Percentiles rank a stretch among this genome's conserved stretches.
phyloP scores from a whole-genome alignment of 2,329 filamentous ascomycete genomes.

The Plenodomus lindquistii region DNA sequence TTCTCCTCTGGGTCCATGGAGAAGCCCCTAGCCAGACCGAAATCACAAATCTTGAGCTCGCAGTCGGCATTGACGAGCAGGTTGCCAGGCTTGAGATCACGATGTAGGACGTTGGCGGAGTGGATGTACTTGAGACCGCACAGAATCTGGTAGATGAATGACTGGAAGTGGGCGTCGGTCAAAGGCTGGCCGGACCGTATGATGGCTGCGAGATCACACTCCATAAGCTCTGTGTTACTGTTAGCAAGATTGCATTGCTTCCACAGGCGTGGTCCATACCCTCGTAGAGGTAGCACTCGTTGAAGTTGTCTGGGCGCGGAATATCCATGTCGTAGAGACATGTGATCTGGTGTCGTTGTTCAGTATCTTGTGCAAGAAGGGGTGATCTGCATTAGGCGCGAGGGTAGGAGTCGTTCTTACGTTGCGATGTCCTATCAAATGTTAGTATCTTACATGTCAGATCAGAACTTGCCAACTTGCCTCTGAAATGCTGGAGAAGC shows the following conservation, averaged over 20 bases:
- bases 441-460: conserved; percentile 20
- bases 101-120: conserved; percentile 95
- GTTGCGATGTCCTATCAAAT: conserved; percentile 50
- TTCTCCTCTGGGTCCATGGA: conserved; percentile 97
- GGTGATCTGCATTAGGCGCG: conserved; percentile 55
- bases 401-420: conserved; percentile 32
- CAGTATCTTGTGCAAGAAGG: conserved; percentile 37
- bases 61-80: conserved; percentile 98
- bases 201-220: conserved; percentile 96
- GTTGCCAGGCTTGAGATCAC: conserved; percentile 96
- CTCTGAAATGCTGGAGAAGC: conserved; percentile 93
- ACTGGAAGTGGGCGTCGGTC: conserved; percentile 98
- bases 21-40: conserved; percentile 94
- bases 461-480: conserved; percentile 21
- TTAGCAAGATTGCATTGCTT: conserved; percentile 22
- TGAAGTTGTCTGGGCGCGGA: conserved; percentile 94
- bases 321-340: conserved; percentile 99
- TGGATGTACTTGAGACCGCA: conserved; percentile 99
- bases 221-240: conserved; percentile 80
- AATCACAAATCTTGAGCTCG: conserved; percentile 99
- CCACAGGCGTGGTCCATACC: conserved; percentile 56
- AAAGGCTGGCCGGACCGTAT: conserved; percentile 95
- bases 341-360: conserved; percentile 72
- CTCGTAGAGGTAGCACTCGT: conserved; percentile 98
- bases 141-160: conserved; percentile 99